Conservation (phyloP, 805 yeast genomes). For the Sungouiozyma intestinalis region DNA sequence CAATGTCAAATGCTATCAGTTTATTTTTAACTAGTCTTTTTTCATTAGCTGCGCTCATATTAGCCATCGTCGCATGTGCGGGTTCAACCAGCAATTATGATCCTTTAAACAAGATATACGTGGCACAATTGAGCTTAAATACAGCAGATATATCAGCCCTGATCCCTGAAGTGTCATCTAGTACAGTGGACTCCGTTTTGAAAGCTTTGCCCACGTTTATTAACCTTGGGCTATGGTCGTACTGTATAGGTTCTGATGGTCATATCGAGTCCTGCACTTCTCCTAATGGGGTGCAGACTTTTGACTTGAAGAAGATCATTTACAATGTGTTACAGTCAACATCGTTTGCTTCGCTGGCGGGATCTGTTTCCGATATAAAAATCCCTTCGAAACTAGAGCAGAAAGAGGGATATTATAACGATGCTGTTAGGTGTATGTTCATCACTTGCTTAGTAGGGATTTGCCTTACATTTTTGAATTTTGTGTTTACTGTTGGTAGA, state of each 20-base stretch:
- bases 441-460: conserved; percentile 42
- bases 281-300: conserved; percentile 22
- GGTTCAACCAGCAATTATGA: conserved; percentile 37
- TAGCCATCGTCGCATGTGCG: conserved; percentile 40
- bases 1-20: conserved; percentile 15
- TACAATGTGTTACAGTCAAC: conserved; percentile 24
- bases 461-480: conserved; percentile 32
- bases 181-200: conserved; percentile 8
- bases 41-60: conserved; percentile 35
- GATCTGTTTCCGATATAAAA: conserved; percentile 26
- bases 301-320: conserved; percentile 16
- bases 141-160: conserved; percentile 13
- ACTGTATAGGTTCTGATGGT: conserved; percentile 38
- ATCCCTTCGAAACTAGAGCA: conserved; percentile 46
- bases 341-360: conserved; percentile 10
- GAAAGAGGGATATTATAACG: conserved; percentile 36
- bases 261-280: conserved; percentile 19
- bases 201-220: conserved; percentile 35
- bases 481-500: conserved; percentile 28
- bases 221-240: conserved; percentile 54
- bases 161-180: conserved; percentile 8
- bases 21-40: conserved; percentile 21
- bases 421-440: conserved; percentile 49
- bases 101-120: conserved; percentile 37
- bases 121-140: conserved; percentile 38